Evolutionary conservation across 2,329 filamentous ascomycete species (phyloP).

Genomic region (Calonectria pauciramosa): DNA sequence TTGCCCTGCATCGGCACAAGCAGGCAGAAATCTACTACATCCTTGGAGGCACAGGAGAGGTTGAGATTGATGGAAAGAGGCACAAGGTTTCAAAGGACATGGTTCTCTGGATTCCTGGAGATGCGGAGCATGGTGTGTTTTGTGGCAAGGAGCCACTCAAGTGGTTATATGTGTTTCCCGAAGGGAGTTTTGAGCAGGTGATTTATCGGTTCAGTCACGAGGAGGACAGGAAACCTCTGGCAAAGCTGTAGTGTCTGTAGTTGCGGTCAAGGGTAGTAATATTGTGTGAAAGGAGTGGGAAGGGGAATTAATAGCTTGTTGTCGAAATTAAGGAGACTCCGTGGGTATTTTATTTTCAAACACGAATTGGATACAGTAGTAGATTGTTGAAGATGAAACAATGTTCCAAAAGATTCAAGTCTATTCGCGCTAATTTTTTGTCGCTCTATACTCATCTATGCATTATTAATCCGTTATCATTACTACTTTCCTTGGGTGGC

Average conservation of each 20-base stretch:
- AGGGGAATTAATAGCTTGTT: background rate
- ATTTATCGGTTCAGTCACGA: slow-evolving; percentile 41
- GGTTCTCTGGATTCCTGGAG: slow-evolving; percentile 41
- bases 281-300: background rate
- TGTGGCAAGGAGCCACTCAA: slow-evolving; percentile 32
- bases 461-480: slow-evolving; percentile 6
- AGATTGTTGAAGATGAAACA: no score
- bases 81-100: slow-evolving; percentile 31
- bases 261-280: background rate
- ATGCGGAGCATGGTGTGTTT: slow-evolving; percentile 43
- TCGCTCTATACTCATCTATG: background rate
- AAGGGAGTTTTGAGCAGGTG: slow-evolving; percentile 41
- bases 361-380: background rate
- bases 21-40: slow-evolving; percentile 47
- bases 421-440: background rate
- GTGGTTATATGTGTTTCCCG: slow-evolving; percentile 44
- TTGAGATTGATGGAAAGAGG: slow-evolving; percentile 37
- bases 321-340: background rate
- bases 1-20: slow-evolving; percentile 43
- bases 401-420: background rate
- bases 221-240: background rate
- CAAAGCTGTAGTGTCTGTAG: background rate
- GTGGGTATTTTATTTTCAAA: background rate
- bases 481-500: slow-evolving; percentile 23
- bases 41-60: slow-evolving; percentile 36